A percentile compares a stretch with the other conserved stretches of the same genome.
Evolutionary conservation across 2,329 filamentous ascomycete genomes (phyloP).

Genomic region (Sarocladiaceae sp.): DNA sequence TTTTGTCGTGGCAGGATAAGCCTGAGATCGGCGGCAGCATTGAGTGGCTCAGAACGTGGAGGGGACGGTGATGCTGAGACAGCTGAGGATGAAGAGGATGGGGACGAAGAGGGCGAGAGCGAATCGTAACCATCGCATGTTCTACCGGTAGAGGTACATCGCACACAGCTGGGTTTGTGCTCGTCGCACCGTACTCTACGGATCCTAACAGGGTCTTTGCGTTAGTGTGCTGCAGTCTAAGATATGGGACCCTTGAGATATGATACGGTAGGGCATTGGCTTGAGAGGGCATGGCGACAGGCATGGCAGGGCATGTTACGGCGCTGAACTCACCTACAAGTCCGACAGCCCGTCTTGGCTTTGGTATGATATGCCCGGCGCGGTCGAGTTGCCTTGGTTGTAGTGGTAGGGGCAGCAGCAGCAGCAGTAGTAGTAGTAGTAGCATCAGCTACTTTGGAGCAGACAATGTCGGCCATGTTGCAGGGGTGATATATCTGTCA

Average conservation of each 20-base stretch:
- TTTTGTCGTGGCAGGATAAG: conserved; percentile 10
- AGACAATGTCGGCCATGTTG: too few relatives aligned
- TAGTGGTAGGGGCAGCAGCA: too few relatives aligned
- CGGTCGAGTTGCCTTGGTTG: background rate
- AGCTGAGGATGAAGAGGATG: conserved; percentile 5
- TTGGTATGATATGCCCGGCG: background rate
- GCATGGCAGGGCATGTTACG: background rate
- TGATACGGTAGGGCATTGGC: too few relatives aligned
- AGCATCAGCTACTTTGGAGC: too few relatives aligned
- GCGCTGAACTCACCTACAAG: background rate
- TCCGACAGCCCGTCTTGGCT: background rate
- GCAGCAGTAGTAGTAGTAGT: too few relatives aligned
- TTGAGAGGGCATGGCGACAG: too few relatives aligned
- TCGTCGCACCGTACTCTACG: background rate
- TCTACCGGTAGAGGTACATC: background rate
- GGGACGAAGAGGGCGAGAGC: background rate
- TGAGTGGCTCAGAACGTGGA: too few relatives aligned
- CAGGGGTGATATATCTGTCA: too few relatives aligned
- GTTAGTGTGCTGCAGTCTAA: background rate
- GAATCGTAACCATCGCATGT: background rate
- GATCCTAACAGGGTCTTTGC: background rate
- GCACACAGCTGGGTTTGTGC: background rate
- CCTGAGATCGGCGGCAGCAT: background rate
- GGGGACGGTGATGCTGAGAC: too few relatives aligned
- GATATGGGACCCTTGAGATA: too few relatives aligned